Evolutionary conservation across 805 yeast genomes (phyloP), one percentile per base, ranked within the genome.

Genomic region (Ogataea sp.): DNA sequence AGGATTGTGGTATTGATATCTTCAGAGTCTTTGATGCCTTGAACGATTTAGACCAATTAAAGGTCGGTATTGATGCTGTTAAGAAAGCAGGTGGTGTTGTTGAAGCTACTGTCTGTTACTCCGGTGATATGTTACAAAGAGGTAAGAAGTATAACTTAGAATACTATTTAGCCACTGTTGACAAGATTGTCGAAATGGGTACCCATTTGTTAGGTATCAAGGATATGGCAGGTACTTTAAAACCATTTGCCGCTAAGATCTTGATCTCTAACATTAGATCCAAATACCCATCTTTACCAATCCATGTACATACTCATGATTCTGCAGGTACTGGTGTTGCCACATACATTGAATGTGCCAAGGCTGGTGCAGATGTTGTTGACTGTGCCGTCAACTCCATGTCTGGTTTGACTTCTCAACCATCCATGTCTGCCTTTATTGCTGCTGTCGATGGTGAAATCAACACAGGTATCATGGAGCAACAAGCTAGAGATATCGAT

Each of bases 241-340:
- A 90, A 66, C 98, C 99, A 45, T 70, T 77, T 44, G 98, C 98
- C 45, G 98, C 98, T 34, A 77, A 72, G 36, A 50, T 80, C 39
- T 78, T 93, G 59, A 75, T 93, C 52, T 78, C 89, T 44, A 68
- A 85, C 23, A 78, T 93, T 52, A 80, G 98, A 67, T 77, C 74
- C 44, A 80, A 75, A 64, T 86, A 84, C 66, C 98, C 99, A 42
- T 78, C 86, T 56, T 72, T 93, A 59, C 97, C 97, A 52, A 93
- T 93, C 59, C 99, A 93, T 61, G 97, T 93, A 34, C 99, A 93
- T 68, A 89, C 97, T 27, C 99, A 93, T 67, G 99, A 93, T 67
- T 89, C 97, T 47, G 98, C 99, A 28, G 99, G 98, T 70, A 93
- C 98, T 41, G 99, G 95, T 66, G 96, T 93, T 49, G 90, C 97